Evolutionary conservation across 179 eudicot genomes (phyloP).

Genomic region (Silene coronaria): DNA sequence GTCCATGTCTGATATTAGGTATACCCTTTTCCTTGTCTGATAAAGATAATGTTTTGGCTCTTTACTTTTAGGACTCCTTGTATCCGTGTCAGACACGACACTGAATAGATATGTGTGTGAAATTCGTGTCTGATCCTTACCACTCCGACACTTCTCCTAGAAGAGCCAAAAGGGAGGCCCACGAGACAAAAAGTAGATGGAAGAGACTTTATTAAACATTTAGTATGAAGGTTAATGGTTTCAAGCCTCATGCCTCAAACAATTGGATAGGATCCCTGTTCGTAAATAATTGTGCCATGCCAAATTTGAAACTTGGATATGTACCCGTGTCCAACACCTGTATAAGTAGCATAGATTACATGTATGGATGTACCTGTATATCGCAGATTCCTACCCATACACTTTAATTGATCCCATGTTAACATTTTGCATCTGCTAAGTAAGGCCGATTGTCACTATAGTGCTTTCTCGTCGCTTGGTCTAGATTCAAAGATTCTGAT

Average conservation of each 20-base stretch:
- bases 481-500: neutral
- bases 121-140: no score
- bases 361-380: neutral
- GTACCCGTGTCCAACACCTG: no score
- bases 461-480: neutral
- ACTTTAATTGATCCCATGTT: neutral
- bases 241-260: no score
- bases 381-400: neutral
- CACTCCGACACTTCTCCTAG: no score
- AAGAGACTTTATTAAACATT: no score
- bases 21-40: neutral
- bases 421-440: neutral
- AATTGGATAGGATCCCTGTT: no score
- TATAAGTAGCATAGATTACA: neutral
- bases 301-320: no score
- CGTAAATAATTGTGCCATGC: no score
- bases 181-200: no score
- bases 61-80: neutral
- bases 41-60: neutral
- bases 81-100: neutral
- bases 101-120: no score
- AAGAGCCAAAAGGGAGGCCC: no score
- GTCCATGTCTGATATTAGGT: conserved; percentile 68
- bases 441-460: neutral
- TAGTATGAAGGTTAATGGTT: no score